These are phyloP conservation scores for Lentinula guzmanii DNA, from an alignment of 768 basidiomycete genomes.

Conservation along the genomic window DNA sequence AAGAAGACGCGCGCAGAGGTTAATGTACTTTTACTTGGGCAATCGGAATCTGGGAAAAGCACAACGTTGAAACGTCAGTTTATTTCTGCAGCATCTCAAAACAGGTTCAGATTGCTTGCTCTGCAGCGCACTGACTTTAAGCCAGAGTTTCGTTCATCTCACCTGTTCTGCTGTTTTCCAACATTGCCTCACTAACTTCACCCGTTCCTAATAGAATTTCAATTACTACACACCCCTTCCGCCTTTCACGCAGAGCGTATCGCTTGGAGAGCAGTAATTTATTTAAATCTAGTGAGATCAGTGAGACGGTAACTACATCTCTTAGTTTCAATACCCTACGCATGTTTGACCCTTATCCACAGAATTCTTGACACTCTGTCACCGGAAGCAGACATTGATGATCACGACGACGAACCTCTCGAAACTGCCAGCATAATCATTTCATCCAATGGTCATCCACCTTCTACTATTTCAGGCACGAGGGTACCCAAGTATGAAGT, in stretches of 20 bases:
- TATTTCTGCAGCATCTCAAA: background rate
- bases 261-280: slow-evolving; percentile 85
- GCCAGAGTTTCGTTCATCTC: background rate
- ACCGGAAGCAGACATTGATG: slow-evolving; percentile 58
- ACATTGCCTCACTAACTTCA: background rate
- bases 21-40: slow-evolving; percentile 75
- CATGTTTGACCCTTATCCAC: background rate
- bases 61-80: slow-evolving; percentile 84
- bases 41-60: slow-evolving; percentile 88
- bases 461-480: slow-evolving; percentile 44
- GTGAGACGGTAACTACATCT: slow-evolving; percentile 51
- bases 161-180: background rate
- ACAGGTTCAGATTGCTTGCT: background rate
- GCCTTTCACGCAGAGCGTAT: slow-evolving; percentile 76
- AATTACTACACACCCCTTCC: slow-evolving; percentile 71
- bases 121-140: background rate
- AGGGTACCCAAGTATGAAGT: slow-evolving; percentile 54
- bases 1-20: slow-evolving; percentile 59
- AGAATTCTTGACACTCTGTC: slow-evolving; percentile 75
- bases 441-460: slow-evolving; percentile 40
- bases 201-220: slow-evolving; percentile 56
- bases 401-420: slow-evolving; percentile 51
- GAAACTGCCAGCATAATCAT: slow-evolving; percentile 51
- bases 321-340: too few species aligned
- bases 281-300: slow-evolving; percentile 82